Conservation (phyloP, 2,329 filamentous ascomycete genomes). For the Alternaria atra region DNA sequence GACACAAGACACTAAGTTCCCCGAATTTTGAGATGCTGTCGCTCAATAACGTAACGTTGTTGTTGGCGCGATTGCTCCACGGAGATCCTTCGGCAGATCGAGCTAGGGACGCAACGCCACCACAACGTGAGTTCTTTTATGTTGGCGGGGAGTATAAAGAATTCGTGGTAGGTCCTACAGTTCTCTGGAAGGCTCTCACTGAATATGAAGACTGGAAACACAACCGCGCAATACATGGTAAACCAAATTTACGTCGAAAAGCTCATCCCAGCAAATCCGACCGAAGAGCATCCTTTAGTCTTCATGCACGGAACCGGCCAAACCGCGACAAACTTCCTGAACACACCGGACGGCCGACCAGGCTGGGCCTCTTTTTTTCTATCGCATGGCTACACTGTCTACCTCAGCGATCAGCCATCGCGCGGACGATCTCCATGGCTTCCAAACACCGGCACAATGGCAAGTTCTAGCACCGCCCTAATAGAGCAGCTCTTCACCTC, state of each 20-base stretch:
- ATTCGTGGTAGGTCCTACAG: conserved; percentile 17
- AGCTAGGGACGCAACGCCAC: not conserved
- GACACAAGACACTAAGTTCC: not conserved
- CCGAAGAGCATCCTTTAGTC: conserved; percentile 32
- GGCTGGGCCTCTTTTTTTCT: conserved; percentile 62
- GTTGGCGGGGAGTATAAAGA: conserved; percentile 35
- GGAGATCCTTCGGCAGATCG: not conserved
- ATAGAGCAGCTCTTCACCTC: conserved; percentile 48
- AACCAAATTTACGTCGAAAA: conserved; percentile 30
- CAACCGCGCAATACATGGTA: conserved; percentile 9
- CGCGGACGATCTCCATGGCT: conserved; percentile 58
- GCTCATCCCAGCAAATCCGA: conserved; percentile 22
- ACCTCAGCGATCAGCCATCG: conserved; percentile 58
- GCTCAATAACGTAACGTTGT: not conserved
- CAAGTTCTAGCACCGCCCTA: conserved; percentile 13
- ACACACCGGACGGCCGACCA: conserved; percentile 59
- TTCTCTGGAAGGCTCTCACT: rapidly evolving
- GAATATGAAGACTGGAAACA: not conserved
- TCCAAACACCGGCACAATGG: conserved; percentile 41
- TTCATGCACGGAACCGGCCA: conserved; percentile 42
- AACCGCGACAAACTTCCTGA: conserved; percentile 47
- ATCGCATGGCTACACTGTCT: conserved; percentile 57
- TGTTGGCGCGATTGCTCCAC: not conserved
- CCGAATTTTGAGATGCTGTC: rapidly evolving
- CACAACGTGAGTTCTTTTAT: conserved; percentile 34